Percentiles rank a stretch among this genome's conserved stretches.
These are phyloP conservation scores for Hygrophoropsis aurantiaca DNA, from an alignment of 768 basidiomycete genomes.

Conservation along the genomic window DNA sequence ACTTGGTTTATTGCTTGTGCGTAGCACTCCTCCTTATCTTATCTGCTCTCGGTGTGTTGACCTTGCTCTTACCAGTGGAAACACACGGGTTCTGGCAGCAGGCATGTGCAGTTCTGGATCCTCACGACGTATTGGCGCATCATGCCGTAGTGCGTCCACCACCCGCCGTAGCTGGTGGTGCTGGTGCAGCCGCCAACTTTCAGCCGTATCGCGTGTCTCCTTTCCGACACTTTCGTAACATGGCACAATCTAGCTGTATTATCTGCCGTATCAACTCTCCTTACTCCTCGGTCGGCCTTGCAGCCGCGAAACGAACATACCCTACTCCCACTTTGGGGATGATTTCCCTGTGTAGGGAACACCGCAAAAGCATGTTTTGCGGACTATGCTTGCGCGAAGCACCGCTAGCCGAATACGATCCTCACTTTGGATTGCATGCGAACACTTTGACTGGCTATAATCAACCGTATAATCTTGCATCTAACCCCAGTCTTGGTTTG, in stretches of 20 bases:
- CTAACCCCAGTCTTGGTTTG: slow-evolving; percentile 18
- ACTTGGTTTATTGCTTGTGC: slow-evolving; percentile 60
- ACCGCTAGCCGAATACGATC: slow-evolving; percentile 42
- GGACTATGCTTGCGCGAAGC: slow-evolving; percentile 70
- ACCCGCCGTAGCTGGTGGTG: slow-evolving; percentile 20
- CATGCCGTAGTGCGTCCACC: slow-evolving; percentile 46
- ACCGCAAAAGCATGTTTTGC: slow-evolving; percentile 62
- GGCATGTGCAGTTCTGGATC: slow-evolving; percentile 61
- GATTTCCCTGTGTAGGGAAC: slow-evolving; percentile 61
- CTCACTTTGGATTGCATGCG: slow-evolving; percentile 33
- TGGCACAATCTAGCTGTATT: slow-evolving; percentile 53
- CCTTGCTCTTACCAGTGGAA: slow-evolving; percentile 50
- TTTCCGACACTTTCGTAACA: slow-evolving; percentile 63
- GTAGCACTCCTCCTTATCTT: slow-evolving; percentile 23
- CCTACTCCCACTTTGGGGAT: slow-evolving; percentile 42
- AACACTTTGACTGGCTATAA: slow-evolving; percentile 29
- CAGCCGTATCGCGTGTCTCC: slow-evolving; percentile 43
- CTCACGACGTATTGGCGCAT: slow-evolving; percentile 52
- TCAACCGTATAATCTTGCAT: slow-evolving; percentile 24
- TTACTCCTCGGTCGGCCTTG: slow-evolving; percentile 48
- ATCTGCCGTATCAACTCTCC: slow-evolving; percentile 73
- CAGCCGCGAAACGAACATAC: slow-evolving; percentile 45
- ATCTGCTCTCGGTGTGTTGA: slow-evolving; percentile 7
- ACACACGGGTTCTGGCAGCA: slow-evolving; percentile 71
- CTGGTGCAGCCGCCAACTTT: slow-evolving; percentile 33